A percentile compares a stretch with the other conserved stretches of the same genome.
phyloP scores from a whole-genome alignment of 129 eudicot species.

The Centrapalus pauciflorus region DNA sequence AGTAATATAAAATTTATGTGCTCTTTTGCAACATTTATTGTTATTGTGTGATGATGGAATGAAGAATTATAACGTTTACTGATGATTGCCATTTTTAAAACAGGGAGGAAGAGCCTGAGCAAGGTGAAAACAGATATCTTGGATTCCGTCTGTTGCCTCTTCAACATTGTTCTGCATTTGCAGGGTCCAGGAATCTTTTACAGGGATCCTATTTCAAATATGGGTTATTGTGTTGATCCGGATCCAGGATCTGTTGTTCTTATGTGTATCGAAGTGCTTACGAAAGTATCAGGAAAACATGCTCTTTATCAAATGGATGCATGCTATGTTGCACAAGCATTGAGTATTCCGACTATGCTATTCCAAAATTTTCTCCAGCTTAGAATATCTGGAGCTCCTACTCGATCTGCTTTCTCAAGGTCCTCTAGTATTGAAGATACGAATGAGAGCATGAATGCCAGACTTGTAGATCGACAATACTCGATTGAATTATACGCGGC shows the following conservation, averaged over 20 bases:
- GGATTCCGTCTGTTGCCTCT: constrained; percentile 56
- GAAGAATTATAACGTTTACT: constrained; percentile 6
- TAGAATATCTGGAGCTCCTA: constrained; percentile 19
- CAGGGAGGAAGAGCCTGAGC: constrained; percentile 56
- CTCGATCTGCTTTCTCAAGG: constrained; percentile 9
- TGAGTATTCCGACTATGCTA: constrained; percentile 62
- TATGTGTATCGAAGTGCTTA: constrained; percentile 76
- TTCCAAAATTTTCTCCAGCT: constrained; percentile 49
- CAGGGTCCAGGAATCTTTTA: constrained; percentile 57
- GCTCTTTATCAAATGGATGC: constrained; percentile 51
- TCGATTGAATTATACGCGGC: constrained; percentile 65
- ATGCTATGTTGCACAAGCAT: constrained; percentile 55
- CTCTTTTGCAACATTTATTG: no score
- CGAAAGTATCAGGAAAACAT: constrained; percentile 66
- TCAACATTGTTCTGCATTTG: constrained; percentile 68
- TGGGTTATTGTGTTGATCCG: constrained; percentile 32
- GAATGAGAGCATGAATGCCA: constrained; percentile 8
- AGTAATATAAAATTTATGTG: no score
- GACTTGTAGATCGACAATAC: constrained; percentile 43
- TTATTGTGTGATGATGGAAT: no score
- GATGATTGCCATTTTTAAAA: constrained; percentile 12
- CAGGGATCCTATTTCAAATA: constrained; percentile 8
- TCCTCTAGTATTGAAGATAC: constrained; percentile 1
- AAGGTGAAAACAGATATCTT: constrained; percentile 49
- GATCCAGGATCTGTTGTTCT: constrained; percentile 79